Conservation (phyloP, 441 rosid genomes). For the Breynia disticha region DNA sequence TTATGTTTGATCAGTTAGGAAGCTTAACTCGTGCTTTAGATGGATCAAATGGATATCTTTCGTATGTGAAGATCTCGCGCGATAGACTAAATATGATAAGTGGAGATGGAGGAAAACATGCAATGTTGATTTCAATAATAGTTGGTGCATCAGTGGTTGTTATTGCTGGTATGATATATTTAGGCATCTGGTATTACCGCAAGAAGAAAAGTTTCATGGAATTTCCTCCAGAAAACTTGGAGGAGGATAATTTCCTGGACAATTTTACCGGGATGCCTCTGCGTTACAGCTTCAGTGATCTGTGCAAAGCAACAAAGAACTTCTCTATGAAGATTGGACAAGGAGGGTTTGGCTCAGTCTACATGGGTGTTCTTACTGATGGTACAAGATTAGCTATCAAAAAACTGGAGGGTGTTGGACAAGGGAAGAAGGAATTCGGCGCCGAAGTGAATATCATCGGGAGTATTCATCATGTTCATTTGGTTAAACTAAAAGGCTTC, state of each 20-base stretch:
- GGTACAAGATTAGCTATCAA: conserved; percentile 68
- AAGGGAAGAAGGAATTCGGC: conserved; percentile 80
- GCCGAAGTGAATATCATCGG: conserved; percentile 81
- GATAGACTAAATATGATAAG: conserved; percentile 1
- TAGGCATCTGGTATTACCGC: conserved; percentile 28
- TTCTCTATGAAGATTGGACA: conserved; percentile 67
- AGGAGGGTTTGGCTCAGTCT: conserved; percentile 88
- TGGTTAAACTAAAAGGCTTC: conserved; percentile 71
- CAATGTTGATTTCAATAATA: conserved; percentile 31
- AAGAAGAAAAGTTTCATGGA: conserved; percentile 21
- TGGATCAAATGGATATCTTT: conserved; percentile 27
- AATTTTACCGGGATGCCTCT: conserved; percentile 57
- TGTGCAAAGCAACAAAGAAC: conserved; percentile 55
- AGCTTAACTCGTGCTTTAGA: conserved; percentile 36
- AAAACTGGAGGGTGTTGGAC: conserved; percentile 77
- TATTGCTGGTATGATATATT: conserved; percentile 36
- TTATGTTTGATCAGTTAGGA: conserved; percentile 61
- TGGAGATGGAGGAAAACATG: conserved; percentile 16
- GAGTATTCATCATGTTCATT: conserved; percentile 69
- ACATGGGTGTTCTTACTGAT: conserved; percentile 53
- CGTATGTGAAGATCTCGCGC: conserved; percentile 44
- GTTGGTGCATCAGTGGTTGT: conserved; percentile 37
- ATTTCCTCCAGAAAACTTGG: conserved; percentile 31
- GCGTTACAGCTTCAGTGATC: conserved; percentile 56
- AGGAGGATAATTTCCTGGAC: conserved; percentile 59